Conservation (phyloP, 768 basidiomycete species). For the Leccinum longicurvipes region DNA sequence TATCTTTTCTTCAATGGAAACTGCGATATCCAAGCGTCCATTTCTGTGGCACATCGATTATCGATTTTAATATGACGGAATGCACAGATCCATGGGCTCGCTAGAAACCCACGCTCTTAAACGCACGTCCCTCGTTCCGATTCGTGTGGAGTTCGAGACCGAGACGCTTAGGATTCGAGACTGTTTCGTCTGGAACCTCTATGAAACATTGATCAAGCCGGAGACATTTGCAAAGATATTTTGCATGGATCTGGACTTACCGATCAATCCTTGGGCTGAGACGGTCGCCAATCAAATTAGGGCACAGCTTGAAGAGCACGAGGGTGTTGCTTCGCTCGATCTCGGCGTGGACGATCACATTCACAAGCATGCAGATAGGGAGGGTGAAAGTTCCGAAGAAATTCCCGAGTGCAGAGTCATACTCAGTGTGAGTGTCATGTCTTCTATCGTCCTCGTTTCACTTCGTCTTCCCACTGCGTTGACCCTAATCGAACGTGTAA, state of each 20-base stretch:
- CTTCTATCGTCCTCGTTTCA: slow-evolving; percentile 1
- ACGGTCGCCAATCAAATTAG: slow-evolving; percentile 84
- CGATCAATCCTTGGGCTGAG: slow-evolving; percentile 61
- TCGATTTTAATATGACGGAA: slow-evolving; percentile 16
- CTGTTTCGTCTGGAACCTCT: slow-evolving; percentile 93
- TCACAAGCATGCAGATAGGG: slow-evolving; percentile 14
- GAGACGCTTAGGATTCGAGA: slow-evolving; percentile 90
- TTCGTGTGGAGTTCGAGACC: slow-evolving; percentile 93
- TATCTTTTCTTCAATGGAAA: slow-evolving; percentile 5
- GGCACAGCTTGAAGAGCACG: slow-evolving; percentile 88
- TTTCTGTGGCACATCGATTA: slow-evolving; percentile 17
- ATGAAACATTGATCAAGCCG: slow-evolving; percentile 83
- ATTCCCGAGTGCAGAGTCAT: slow-evolving; percentile 79
- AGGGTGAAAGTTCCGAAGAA: slow-evolving; percentile 54
- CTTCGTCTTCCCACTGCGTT: slow-evolving; percentile 11
- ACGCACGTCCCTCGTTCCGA: slow-evolving; percentile 69
- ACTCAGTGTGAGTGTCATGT: slow-evolving; percentile 54
- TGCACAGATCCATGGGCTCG: slow-evolving; percentile 56
- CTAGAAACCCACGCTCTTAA: slow-evolving; percentile 60
- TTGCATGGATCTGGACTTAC: slow-evolving; percentile 84
- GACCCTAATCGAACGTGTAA: slow-evolving; percentile 18
- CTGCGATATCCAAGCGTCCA: slow-evolving; percentile 7
- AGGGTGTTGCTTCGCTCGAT: slow-evolving; percentile 77
- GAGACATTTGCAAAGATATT: slow-evolving; percentile 83
- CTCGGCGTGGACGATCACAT: slow-evolving; percentile 42